Base-by-base conservation (phyloP, 179 eudicot species). In the Nepenthes alata region DNA sequence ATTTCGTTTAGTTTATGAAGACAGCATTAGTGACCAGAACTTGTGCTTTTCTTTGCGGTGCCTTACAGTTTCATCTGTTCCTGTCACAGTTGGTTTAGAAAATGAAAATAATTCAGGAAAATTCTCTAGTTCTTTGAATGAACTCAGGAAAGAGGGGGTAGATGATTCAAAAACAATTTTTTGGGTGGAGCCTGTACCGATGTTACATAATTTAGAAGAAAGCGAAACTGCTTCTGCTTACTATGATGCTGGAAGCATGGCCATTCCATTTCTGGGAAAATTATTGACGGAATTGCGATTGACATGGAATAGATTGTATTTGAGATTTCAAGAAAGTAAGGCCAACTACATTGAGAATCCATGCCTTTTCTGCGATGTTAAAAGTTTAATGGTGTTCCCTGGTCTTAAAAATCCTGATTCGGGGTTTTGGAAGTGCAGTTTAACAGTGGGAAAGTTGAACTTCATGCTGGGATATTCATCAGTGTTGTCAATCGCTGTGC, bases 391-490 rank as follows among this genome's bases (percentile, higher is more conserved):
- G 70, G 68, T 73, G 37, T 75, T 72, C 80, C 80, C 75, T 58
- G 75, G 67, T 54, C 58, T 53, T 60, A 59, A 70, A 59, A 62
- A 68, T 61, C 62, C 72, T 50, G 77, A 65, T 67, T 59, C 66
- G 60, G 84, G 81, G 70, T 68, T 77, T 59, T 68, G 59, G 67
- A 83, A 82, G 61, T 85, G 86, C 74, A 61, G 71, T 75, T 63
- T 85, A 65, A 66, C 75, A 57, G 71, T 83, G 70, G 99, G 97
- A 15, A 83, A 82, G 71, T 73, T 87, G 67, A 84, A 82, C 69
- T 35, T 85, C 37, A 55, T 74, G 58, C 70, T 90, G 77, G 84
- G 75, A 44, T 75, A 80, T 68, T 61, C 77, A 51, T 63, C 82
- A 52, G 35, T 82, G 53, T 38, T 62, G 52, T 80, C 89, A 47